Percentiles rank a stretch among this genome's conserved stretches.
phyloP scores from a whole-genome alignment of 1,284 basidiomycete genomes.

The Cryptococcus sp. region DNA sequence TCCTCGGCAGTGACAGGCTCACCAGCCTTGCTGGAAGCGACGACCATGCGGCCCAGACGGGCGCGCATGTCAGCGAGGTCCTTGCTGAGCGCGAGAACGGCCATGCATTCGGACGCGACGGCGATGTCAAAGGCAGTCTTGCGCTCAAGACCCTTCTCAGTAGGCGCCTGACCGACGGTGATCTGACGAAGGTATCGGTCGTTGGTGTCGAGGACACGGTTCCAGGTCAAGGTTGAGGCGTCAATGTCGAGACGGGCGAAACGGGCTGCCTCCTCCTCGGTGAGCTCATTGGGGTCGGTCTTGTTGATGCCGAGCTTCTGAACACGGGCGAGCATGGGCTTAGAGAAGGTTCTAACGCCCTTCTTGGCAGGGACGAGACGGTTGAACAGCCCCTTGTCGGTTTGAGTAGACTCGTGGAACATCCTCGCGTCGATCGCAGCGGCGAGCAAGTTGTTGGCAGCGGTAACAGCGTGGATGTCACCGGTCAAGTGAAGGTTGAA shows the following conservation, averaged over 20 bases:
- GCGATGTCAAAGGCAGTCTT: slow-evolving; percentile 95
- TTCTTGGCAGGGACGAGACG: slow-evolving; percentile 92
- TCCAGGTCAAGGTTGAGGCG: slow-evolving; percentile 92
- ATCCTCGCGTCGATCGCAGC: slow-evolving; percentile 96
- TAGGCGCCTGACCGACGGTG: slow-evolving; percentile 84
- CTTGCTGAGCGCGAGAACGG: slow-evolving; percentile 89
- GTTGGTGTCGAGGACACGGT: slow-evolving; percentile 95
- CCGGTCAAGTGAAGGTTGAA: slow-evolving; percentile 85
- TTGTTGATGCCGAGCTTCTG: slow-evolving; percentile 95
- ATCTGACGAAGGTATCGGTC: slow-evolving; percentile 96
- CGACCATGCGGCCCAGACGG: slow-evolving; percentile 72
- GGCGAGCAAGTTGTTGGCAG: slow-evolving; percentile 95
- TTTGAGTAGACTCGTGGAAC: slow-evolving; percentile 96
- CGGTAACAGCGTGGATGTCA: slow-evolving; percentile 96
- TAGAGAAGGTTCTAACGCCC: slow-evolving; percentile 90
- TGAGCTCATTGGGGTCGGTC: slow-evolving; percentile 88
- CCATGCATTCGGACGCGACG: slow-evolving; percentile 98
- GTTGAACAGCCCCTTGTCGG: slow-evolving; percentile 91
- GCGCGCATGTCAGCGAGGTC: slow-evolving; percentile 85
- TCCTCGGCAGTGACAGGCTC: slow-evolving; percentile 96
- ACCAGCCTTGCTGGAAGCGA: slow-evolving; percentile 89
- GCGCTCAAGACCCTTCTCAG: slow-evolving; percentile 87
- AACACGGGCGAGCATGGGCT: slow-evolving; percentile 93
- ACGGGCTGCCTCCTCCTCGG: slow-evolving; percentile 83
- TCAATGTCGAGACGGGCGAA: slow-evolving; percentile 95